Base-by-base conservation (phyloP, 352 stramenopile genomes). In the Phytopythium litorale region DNA sequence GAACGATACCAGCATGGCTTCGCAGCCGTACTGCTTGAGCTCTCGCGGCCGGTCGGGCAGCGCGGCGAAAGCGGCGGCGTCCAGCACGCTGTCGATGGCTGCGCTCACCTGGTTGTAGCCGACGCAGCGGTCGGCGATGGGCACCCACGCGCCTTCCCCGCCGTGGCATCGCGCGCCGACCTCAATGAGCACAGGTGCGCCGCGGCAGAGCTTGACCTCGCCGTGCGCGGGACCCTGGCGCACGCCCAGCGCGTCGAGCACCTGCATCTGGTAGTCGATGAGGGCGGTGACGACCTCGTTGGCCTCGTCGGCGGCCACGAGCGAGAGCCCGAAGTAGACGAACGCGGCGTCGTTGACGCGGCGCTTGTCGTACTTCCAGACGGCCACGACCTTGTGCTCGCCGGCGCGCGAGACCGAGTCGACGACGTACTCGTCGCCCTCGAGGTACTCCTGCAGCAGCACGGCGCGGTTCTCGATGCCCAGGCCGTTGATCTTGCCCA, bases 311-410 rank as follows among this genome's bases (percentile, higher is more conserved):
- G 81, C 82, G 33, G 86, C 82, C 15, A 92, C 80, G 58, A 93
- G 64, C 19, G 84, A 92, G 16, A 95, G 63, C 7, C 84, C 82
- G 57, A 95, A 98, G 73, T 99, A 99, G 9, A 99, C 96, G 70
- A 98, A 99, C 18, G 92, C 89, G 7, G 92, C 92, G 55, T 93
- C 72, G 69, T 99, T 98, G 42, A 97, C 88, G 11, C 86, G 80
- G 46, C 97, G 82, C 80, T 99, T 99, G 74, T 99, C 97, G 71
- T 99, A 99, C 70, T 97, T 96, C 97, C 97, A 99, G 15, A 99
- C 85, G 21, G 95, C 96, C 38, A 91, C 90, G 49, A 98, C 87
- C 66, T 99, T 99, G 75, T 98, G 90, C 56, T 94, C 68, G 7
- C 96, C 96, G 65, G 97, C 76, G 53, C 86, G 87, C 59, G 82